Evolutionary conservation across 495 filamentous ascomycete species (phyloP).

Genomic region (Tuber brumale): DNA sequence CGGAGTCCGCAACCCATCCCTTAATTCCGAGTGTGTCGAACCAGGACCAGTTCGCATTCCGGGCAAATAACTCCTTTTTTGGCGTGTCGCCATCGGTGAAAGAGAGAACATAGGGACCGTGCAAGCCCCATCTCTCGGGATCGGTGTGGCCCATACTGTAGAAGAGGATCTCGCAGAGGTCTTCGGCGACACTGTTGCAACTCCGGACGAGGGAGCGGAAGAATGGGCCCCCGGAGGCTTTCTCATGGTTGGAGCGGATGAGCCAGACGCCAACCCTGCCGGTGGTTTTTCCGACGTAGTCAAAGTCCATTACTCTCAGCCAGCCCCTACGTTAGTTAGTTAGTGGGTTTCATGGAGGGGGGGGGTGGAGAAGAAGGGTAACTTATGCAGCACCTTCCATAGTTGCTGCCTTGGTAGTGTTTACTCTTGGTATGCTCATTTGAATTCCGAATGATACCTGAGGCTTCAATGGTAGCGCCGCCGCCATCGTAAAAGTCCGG

Average conservation of each 20-base stretch:
- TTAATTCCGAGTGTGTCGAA: conserved; percentile 41
- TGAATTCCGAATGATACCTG: conserved; percentile 19
- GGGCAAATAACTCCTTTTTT: conserved; percentile 29
- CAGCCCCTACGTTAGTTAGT: neutral
- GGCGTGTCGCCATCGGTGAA: conserved; percentile 41
- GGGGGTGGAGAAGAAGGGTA: neutral
- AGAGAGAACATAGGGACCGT: conserved; percentile 42
- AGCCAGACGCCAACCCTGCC: conserved; percentile 21
- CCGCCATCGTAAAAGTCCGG: conserved; percentile 20
- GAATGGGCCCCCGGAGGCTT: conserved; percentile 48
- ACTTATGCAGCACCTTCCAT: conserved; percentile 23
- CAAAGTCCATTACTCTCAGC: conserved; percentile 24
- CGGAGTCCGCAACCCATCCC: conserved; percentile 39
- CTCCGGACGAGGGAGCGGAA: conserved; percentile 40
- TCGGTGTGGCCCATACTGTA: conserved; percentile 51
- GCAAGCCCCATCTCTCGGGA: conserved; percentile 41
- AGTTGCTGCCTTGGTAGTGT: conserved; percentile 29
- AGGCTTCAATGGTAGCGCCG: conserved; percentile 19
- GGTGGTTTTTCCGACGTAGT: conserved; percentile 31
- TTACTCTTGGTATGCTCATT: conserved; percentile 26
- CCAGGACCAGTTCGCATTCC: conserved; percentile 42
- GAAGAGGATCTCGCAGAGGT: conserved; percentile 30
- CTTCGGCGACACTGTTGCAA: conserved; percentile 16
- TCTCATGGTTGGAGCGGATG: conserved; percentile 43
- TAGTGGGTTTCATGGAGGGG: neutral